A percentile compares a stretch with the other conserved stretches of the same genome.
Conservation (phyloP, 2,329 filamentous ascomycete genomes). For the Aspergillus fischeri region DNA sequence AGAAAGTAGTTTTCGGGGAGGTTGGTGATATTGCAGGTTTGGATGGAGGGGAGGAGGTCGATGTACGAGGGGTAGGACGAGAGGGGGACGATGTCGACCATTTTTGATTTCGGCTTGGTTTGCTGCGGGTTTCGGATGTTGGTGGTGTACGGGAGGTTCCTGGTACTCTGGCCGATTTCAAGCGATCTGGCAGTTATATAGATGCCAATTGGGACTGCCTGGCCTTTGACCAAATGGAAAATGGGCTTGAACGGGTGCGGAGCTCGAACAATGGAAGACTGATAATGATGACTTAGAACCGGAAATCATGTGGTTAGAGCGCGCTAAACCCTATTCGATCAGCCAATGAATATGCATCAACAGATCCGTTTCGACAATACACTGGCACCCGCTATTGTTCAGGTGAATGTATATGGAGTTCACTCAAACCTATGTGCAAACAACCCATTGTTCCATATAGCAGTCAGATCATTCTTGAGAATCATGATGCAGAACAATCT, state of each 20-base stretch:
- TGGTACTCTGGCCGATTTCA: background rate
- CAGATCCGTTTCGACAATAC: background rate
- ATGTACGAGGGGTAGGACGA: slow-evolving; percentile 60
- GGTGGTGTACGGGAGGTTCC: background rate
- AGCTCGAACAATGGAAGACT: background rate
- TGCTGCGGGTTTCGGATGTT: background rate
- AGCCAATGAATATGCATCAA: background rate
- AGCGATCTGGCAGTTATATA: background rate
- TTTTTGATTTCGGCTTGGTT: slow-evolving; percentile 18
- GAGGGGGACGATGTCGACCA: slow-evolving; percentile 48
- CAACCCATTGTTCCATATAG: too few species aligned
- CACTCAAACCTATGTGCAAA: too few species aligned
- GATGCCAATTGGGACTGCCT: background rate
- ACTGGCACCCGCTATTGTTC: too few species aligned
- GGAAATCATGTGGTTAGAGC: background rate
- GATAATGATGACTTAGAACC: slow-evolving; percentile 1
- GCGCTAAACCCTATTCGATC: background rate
- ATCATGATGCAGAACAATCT: background rate
- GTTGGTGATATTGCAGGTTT: slow-evolving; percentile 98
- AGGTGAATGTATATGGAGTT: background rate
- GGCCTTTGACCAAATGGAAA: background rate
- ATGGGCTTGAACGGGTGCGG: background rate
- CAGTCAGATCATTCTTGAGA: background rate
- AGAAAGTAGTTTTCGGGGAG: slow-evolving; percentile 99
- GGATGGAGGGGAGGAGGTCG: slow-evolving; percentile 78